A percentile compares a stretch with the other conserved stretches of the same genome.
Conservation (phyloP, 1,284 basidiomycete species). For the Apiotrichum veenhuisii region DNA sequence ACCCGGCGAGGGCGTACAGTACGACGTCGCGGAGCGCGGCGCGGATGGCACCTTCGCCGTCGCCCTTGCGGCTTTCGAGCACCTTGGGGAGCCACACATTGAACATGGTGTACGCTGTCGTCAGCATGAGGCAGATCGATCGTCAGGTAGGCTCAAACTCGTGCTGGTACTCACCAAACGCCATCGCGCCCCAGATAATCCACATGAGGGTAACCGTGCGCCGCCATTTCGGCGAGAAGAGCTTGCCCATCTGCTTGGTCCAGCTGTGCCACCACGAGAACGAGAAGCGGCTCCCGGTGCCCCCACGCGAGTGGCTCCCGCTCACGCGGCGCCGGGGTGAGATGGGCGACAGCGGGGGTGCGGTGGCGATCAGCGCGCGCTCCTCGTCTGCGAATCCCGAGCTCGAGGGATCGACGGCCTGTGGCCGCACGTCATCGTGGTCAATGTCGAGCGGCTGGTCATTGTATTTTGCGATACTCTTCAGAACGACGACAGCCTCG, state of each 20-base stretch:
- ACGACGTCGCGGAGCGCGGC: conserved; percentile 71
- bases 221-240: conserved; percentile 77
- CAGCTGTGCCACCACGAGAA: conserved; percentile 50
- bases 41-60: conserved; percentile 56
- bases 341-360: conserved; percentile 9
- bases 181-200: conserved; percentile 75
- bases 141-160: too few species aligned
- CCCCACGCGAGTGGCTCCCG: background rate
- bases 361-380: conserved; percentile 6
- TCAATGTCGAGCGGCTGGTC: conserved; percentile 64
- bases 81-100: conserved; percentile 93
- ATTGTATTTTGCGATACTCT: conserved; percentile 79
- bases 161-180: conserved; percentile 59
- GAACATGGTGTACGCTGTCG: conserved; percentile 84
- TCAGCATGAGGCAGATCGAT: too few species aligned
- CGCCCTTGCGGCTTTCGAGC: conserved; percentile 54
- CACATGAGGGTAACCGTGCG: conserved; percentile 79
- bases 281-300: background rate
- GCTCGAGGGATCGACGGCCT: background rate
- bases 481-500: conserved; percentile 76
- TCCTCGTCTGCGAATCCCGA: conserved; percentile 3
- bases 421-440: conserved; percentile 61
- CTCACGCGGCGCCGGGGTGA: conserved; percentile 3
- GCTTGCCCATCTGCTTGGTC: conserved; percentile 66
- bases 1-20: conserved; percentile 68